Base-by-base conservation (phyloP, 1,284 basidiomycete species). In the Sanghuangporus baumii region DNA sequence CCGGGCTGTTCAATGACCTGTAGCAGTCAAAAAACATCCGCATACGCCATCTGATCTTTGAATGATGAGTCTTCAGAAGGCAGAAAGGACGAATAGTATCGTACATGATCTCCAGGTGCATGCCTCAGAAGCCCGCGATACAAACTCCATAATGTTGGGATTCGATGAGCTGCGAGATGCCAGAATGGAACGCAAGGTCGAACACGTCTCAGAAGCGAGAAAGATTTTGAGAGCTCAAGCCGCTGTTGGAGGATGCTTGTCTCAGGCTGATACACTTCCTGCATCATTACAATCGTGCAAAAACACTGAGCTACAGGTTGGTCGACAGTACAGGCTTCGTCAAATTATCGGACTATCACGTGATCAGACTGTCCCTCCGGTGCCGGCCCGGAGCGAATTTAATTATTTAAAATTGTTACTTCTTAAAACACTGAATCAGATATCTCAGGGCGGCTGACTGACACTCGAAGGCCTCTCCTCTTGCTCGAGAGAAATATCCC, bases 71-170 rank as follows among this genome's bases (percentile, higher is more conserved):
- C 51, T 41, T 60, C 34, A 57, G 52, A 12, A 18, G 23, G 54
- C 55, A 51, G 63, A 52, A 14, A 54, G 63, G 2, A 20, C 23
- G 4, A 50, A 57, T 37, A 38, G 23, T 12, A 73, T 31, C 84
- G 59, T 70, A 89, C 88, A 68, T 84, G 76, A 34, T 81, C 78
- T 23, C 78, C 76, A 0, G 82, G 81, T 6, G 88, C 79, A 58
- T 80, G 71, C 36, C 79, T 77, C 51, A 91, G 71, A 5, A 95
- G 76, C 6, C 84, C 82, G 26, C 92, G 80, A 71, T 94, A 95
- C 8, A 94, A 75, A 0, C 79, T 71, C 85, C 87, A 86, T 71
- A 88, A 72, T 0, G 91, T 93, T 2, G 93, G 92, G 36, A 86
- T 74, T 31, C 87, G 83, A 72, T 96, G 94, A 0, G 84, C 84